Conservation (phyloP, 2,329 filamentous ascomycete species). For the Fusarium circinatum region DNA sequence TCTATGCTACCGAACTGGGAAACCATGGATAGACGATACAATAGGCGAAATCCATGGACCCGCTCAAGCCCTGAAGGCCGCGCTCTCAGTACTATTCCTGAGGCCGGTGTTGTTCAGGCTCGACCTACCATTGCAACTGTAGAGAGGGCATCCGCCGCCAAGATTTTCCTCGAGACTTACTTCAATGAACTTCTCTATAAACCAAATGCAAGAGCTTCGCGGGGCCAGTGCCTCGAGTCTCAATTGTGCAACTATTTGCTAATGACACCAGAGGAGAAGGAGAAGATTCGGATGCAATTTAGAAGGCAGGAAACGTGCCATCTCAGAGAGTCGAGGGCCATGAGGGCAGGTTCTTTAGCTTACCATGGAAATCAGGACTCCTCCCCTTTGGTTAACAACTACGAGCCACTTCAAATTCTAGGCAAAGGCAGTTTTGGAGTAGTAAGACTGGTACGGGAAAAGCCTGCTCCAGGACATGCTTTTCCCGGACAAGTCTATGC, state of each 20-base stretch:
- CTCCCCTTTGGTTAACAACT: slow-evolving; percentile 54
- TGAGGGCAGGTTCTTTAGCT: slow-evolving; percentile 69
- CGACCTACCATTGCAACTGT: slow-evolving; percentile 66
- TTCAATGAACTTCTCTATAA: slow-evolving; percentile 76
- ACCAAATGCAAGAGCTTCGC: slow-evolving; percentile 47
- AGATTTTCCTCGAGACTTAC: slow-evolving; percentile 86
- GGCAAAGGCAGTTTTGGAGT: slow-evolving; percentile 96
- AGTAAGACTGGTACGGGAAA: slow-evolving; percentile 84
- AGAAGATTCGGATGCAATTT: slow-evolving; percentile 67
- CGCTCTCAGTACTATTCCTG: slow-evolving; percentile 50
- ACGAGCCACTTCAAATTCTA: slow-evolving; percentile 82
- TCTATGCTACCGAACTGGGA: slow-evolving; percentile 38
- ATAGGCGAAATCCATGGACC: slow-evolving; percentile 49
- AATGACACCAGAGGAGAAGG: slow-evolving; percentile 65
- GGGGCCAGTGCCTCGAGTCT: slow-evolving; percentile 50
- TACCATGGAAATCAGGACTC: slow-evolving; percentile 5
- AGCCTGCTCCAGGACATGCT: slow-evolving; percentile 45
- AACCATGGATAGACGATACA: slow-evolving; percentile 40
- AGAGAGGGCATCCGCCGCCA: slow-evolving; percentile 82
- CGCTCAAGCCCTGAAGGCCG: slow-evolving; percentile 50
- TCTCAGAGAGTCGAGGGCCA: slow-evolving; percentile 75
- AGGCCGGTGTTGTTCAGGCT: slow-evolving; percentile 40
- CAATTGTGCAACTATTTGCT: slow-evolving; percentile 67
- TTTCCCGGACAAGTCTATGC: slow-evolving; percentile 74
- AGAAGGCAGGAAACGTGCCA: slow-evolving; percentile 75